These are phyloP conservation scores for Tolypocladium amazonense DNA, from an alignment of 2,329 filamentous ascomycete species.

Conservation along the genomic window DNA sequence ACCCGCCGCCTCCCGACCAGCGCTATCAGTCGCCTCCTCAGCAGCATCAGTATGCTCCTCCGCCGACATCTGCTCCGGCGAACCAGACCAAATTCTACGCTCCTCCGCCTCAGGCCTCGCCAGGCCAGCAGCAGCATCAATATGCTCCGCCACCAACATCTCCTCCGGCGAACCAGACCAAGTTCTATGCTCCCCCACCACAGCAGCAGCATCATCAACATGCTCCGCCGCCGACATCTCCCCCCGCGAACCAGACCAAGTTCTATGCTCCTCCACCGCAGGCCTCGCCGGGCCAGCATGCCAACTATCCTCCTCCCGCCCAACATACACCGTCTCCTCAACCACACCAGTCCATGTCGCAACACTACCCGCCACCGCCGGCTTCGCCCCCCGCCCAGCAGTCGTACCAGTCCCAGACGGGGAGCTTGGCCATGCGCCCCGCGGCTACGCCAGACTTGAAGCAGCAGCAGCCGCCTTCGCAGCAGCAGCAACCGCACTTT, in stretches of 20 bases:
- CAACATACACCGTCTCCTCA: slow-evolving; percentile 21
- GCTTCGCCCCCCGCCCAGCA: slow-evolving; percentile 9
- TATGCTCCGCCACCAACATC: slow-evolving; percentile 39
- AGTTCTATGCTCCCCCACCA: slow-evolving; percentile 28
- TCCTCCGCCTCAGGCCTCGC: slow-evolving; percentile 12
- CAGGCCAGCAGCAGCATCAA: background rate
- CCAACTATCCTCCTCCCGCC: slow-evolving; percentile 19
- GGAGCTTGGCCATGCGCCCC: slow-evolving; percentile 12
- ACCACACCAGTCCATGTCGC: slow-evolving; percentile 8
- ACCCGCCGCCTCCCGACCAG: slow-evolving; percentile 26
- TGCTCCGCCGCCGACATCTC: slow-evolving; percentile 35
- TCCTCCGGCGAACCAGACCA: slow-evolving; percentile 32
- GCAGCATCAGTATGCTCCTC: slow-evolving; percentile 27
- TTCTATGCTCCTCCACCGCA: slow-evolving; percentile 28
- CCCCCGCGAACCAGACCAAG: slow-evolving; percentile 32
- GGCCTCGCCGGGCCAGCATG: slow-evolving; percentile 6
- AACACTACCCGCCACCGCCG: slow-evolving; percentile 8
- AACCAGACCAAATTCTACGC: slow-evolving; percentile 35
- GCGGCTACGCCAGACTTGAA: slow-evolving; percentile 12
- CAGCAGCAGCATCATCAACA: slow-evolving; percentile 21
- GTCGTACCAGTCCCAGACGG: slow-evolving; percentile 11
- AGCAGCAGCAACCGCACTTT: slow-evolving; percentile 14
- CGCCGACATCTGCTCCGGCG: slow-evolving; percentile 36
- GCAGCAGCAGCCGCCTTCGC: slow-evolving; percentile 7
- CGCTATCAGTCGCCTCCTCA: slow-evolving; percentile 11